Evolutionary conservation across 495 filamentous ascomycete species (phyloP).

Genomic region (Podospora anserina): DNA sequence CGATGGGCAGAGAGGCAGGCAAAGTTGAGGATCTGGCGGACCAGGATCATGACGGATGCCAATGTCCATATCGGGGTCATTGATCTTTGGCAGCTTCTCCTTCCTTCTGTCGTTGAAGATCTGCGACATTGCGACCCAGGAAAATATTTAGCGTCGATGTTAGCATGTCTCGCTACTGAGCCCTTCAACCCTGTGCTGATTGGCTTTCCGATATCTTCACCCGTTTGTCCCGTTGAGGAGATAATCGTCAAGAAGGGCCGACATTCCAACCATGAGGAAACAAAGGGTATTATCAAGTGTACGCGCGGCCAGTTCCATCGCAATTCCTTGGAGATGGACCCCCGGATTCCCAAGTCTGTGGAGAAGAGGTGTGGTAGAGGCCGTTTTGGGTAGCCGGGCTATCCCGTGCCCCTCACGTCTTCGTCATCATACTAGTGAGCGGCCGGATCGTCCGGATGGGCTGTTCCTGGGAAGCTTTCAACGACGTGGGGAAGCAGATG

Average conservation of each 20-base stretch:
- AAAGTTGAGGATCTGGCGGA: neutral
- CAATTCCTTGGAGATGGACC: neutral
- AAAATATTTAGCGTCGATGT: neutral
- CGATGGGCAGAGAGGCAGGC: neutral
- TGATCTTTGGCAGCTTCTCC: neutral
- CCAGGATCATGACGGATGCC: neutral
- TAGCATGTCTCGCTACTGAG: neutral
- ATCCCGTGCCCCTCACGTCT: neutral
- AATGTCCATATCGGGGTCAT: neutral
- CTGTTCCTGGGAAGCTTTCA: too few species aligned
- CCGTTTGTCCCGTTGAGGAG: neutral
- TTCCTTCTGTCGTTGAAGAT: neutral
- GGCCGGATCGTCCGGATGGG: neutral
- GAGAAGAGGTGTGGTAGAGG: neutral
- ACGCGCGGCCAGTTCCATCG: neutral
- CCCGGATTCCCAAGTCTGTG: neutral
- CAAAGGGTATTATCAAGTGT: neutral
- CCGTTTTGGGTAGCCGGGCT: neutral
- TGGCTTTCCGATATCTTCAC: neutral
- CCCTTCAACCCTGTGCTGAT: neutral
- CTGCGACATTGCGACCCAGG: neutral
- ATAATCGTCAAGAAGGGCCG: neutral
- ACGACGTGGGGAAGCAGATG: constrained; percentile 4
- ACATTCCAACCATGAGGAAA: neutral
- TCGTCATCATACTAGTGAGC: neutral